Percentiles rank a stretch among this genome's conserved stretches.
Conservation (phyloP, 768 basidiomycete genomes). For the Pisolithus orientalis region DNA sequence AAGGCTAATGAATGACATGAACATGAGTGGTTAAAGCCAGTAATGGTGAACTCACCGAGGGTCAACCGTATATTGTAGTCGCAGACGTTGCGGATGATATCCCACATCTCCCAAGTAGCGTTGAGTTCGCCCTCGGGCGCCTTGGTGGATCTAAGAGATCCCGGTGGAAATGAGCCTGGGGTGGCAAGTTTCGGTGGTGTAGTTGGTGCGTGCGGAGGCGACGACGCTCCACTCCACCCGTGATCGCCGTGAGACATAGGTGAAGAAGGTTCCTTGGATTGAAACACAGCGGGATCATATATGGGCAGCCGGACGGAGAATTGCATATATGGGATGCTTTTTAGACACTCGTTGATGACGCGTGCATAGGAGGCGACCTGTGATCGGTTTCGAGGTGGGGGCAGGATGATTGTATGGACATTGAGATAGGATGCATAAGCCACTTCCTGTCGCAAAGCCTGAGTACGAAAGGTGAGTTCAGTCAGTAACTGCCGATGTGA, state of each 20-base stretch:
- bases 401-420: slow-evolving; percentile 78
- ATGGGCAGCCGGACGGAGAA: slow-evolving; percentile 81
- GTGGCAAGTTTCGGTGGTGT: slow-evolving; percentile 13
- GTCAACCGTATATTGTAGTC: slow-evolving; percentile 73
- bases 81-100: slow-evolving; percentile 85
- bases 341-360: slow-evolving; percentile 74
- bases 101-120: slow-evolving; percentile 98
- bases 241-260: slow-evolving; percentile 21
- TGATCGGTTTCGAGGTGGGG: slow-evolving; percentile 77
- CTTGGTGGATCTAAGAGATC: slow-evolving; percentile 22
- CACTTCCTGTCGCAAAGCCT: slow-evolving; percentile 93
- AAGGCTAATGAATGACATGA: slow-evolving; percentile 52
- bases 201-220: slow-evolving; percentile 9
- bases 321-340: slow-evolving; percentile 62
- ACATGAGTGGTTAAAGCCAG: slow-evolving; percentile 3
- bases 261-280: slow-evolving; percentile 28
- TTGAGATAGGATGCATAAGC: slow-evolving; percentile 91
- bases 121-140: slow-evolving; percentile 55
- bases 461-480: slow-evolving; percentile 3
- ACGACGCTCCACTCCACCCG: slow-evolving; percentile 20
- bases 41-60: slow-evolving; percentile 43
- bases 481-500: slow-evolving; percentile 8
- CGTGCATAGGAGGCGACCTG: slow-evolving; percentile 92
- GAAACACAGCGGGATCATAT: slow-evolving; percentile 65
- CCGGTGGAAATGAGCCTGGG: slow-evolving; percentile 19